A percentile compares a stretch with the other conserved stretches of the same genome.
Evolutionary conservation across 2,329 filamentous ascomycete species (phyloP).

Genomic region (Colletotrichum sp.): DNA sequence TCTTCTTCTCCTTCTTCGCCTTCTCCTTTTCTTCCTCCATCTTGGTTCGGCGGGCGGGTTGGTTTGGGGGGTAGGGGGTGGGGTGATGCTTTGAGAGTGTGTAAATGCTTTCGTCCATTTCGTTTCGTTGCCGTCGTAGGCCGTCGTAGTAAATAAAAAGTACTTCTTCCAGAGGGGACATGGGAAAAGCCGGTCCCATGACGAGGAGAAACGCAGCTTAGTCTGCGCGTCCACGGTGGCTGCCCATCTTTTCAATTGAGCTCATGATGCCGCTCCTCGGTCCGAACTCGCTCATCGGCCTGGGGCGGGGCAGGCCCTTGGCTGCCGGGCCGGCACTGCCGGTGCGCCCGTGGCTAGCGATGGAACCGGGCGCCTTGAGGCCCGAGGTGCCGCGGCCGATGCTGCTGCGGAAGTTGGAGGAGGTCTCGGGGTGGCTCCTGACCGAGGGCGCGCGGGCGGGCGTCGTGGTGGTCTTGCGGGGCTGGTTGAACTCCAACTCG

Average conservation of each 20-base stretch:
- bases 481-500: conserved; percentile 6
- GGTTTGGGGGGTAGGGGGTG: not conserved
- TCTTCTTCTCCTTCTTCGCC: not conserved
- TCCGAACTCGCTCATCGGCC: conserved; percentile 54
- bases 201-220: not conserved
- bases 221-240: conserved; percentile 51
- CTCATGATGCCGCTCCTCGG: conserved; percentile 77
- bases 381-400: conserved; percentile 59
- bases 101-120: conserved; percentile 18
- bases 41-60: not conserved
- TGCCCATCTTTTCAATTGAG: conserved; percentile 89
- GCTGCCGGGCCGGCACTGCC: conserved; percentile 41
- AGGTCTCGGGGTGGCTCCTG: conserved; percentile 29
- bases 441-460: conserved; percentile 25
- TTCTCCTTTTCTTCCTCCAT: not conserved
- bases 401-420: conserved; percentile 59
- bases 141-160: not conserved
- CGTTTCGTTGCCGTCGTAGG: conserved; percentile 13
- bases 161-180: not conserved
- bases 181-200: not conserved
- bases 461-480: conserved; percentile 24
- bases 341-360: conserved; percentile 50
- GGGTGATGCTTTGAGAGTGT: not conserved
- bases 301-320: conserved; percentile 44
- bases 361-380: conserved; percentile 63